Evolutionary conservation across 202 grass and related monocot genomes (phyloP), one percentile per base, ranked within the genome.

Genomic region (Digitaria exilis): DNA sequence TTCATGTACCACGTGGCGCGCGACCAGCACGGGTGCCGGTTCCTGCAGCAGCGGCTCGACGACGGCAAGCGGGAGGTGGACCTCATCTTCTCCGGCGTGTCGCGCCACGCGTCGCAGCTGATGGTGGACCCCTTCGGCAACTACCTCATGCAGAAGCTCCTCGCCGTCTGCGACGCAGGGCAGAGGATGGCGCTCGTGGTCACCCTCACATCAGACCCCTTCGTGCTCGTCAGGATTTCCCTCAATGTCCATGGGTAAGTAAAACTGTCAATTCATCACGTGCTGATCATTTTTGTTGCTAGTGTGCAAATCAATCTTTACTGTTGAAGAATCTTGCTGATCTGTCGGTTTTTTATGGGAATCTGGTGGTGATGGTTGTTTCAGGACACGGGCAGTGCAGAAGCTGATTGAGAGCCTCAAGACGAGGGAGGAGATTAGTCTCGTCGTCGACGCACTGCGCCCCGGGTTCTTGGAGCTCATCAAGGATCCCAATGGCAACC

Each of bases 71-170:
- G 79, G 14, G 79, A 72, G 73, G 87, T 94, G 7, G 85, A 91
- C 65, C 58, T 80, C 81, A 87, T 99, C 84, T 99, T 94, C 90
- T 50, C 76, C 59, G 96, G 81, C 31, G 80, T 96, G 52, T 54
- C 87, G n/a, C 80, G 80, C 71, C 87, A 96, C 76, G 74, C 81
- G 59, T 80, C 88, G 18, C 84, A 96, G 91, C 93, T 99, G 14
- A 93, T 93, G 80, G 85, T 90, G 60, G 82, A 99, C 56, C 93
- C 85, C 0, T 99, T 94, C 57, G 96, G 96, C 21, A 99, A 99
- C 83, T 99, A 99, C 74, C 89, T 99, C 30, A 92, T 96, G 85
- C 96, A 99, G 91, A 99, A 96, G 87, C 82, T 99, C 41, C 82
- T 99, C 76, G 66, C 87, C 64, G 77, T 90, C 7, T 99, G 93